Base-by-base conservation (phyloP, 1,139 yeast species). In the Saccharomycopsis hybrid region DNA sequence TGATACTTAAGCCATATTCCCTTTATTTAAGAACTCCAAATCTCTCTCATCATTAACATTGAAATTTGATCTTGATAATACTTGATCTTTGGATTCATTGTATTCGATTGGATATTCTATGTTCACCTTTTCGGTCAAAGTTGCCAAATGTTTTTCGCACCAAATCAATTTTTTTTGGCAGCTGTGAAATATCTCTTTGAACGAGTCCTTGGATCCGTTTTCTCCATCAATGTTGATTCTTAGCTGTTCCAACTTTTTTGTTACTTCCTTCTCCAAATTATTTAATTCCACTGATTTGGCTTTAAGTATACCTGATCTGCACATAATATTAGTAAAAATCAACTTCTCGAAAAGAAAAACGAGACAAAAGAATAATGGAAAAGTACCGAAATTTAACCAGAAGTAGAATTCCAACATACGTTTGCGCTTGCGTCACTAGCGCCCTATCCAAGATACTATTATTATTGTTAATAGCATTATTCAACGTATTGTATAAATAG, bases 251-350 rank as follows among this genome's bases (percentile, higher is more conserved):
- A 53, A 37, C 40, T 51, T 48, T 31, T 37, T 18, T 9, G 32
- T 46, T 2, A 51, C 46, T 25, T 53, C 52, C 7, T 46, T 32
- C 29, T 46, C 51, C 5, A 53, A 40, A 8, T 31, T 35, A 27
- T 49, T 37, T 33, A 53, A 51, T 28, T 53, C 55, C 18, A 53
- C 39, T 3, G 55, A 33, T 30, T 53, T 53, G 11, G 54, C 51
- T 40, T 49, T 51, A 5, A 53, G 8, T n/a, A 53, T 48, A 7
- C 55, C 55, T 8, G 55, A 52, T n/a, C 49, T 44, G 30, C n/a
- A n/a, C n/a, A n/a, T n/a, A n/a, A n/a, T n/a, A n/a, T n/a, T n/a
- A n/a, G n/a, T n/a, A n/a, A n/a, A n/a, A n/a, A n/a, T n/a, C n/a
- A n/a, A n/a, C n/a, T n/a, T n/a, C n/a, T n/a, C n/a, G n/a, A n/a